Evolutionary conservation across 805 yeast genomes (phyloP).

Genomic region (Candida stauntonica): DNA sequence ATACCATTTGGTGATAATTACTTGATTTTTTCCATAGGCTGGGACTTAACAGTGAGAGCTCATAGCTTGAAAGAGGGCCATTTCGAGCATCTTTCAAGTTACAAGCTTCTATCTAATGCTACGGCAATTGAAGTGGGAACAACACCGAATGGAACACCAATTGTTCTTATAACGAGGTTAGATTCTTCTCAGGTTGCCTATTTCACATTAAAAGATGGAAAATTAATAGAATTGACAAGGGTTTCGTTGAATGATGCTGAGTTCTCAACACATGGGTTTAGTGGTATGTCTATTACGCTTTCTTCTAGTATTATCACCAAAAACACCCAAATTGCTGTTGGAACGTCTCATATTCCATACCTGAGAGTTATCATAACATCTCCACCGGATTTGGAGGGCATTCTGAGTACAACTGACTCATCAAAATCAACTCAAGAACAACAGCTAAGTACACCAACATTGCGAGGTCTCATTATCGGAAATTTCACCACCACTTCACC

Average conservation of each 20-base stretch:
- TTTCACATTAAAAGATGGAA: slow-evolving; percentile 23
- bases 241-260: slow-evolving; percentile 71
- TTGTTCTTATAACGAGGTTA: slow-evolving; percentile 50
- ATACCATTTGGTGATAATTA: slow-evolving; percentile 16
- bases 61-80: slow-evolving; percentile 26
- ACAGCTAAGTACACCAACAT: slow-evolving; percentile 11
- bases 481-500: slow-evolving; percentile 52
- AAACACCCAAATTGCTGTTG: slow-evolving; percentile 46
- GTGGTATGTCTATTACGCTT: slow-evolving; percentile 44
- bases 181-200: slow-evolving; percentile 57
- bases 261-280: slow-evolving; percentile 59
- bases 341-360: slow-evolving; percentile 75
- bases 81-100: slow-evolving; percentile 21
- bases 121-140: slow-evolving; percentile 44
- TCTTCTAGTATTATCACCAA: slow-evolving; percentile 13
- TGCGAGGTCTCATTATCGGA: slow-evolving; percentile 35
- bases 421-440: slow-evolving; percentile 6
- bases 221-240: slow-evolving; percentile 35
- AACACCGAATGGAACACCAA: too few species aligned
- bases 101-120: slow-evolving; percentile 46
- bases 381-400: slow-evolving; percentile 33
- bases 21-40: slow-evolving; percentile 52
- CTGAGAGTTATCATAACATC: slow-evolving; percentile 59
- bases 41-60: slow-evolving; percentile 47
- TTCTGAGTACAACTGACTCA: background rate